Conservation (phyloP, 2,329 filamentous ascomycete genomes). For the Cryphonectria japonica region DNA sequence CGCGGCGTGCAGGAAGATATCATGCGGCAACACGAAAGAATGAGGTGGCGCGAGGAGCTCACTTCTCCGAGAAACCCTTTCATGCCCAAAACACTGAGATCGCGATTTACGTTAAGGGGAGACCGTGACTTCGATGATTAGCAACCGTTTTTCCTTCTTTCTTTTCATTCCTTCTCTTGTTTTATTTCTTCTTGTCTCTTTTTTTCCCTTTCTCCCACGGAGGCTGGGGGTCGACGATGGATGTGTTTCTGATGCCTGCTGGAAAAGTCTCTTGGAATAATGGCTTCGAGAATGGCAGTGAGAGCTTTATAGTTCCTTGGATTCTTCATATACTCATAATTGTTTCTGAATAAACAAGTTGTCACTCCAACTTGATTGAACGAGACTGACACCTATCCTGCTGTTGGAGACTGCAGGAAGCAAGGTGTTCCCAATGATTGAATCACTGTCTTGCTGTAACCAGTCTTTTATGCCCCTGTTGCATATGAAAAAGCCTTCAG, state of each 20-base stretch:
- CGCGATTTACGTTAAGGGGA: neutral
- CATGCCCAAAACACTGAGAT: neutral
- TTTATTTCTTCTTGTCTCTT: neutral
- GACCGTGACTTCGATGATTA: neutral
- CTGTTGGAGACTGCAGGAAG: too few relatives aligned
- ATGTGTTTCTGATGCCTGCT: neutral
- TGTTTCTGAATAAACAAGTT: neutral
- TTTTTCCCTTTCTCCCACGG: neutral
- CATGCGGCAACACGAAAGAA: slow-evolving; percentile 1
- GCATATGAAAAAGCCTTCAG: neutral
- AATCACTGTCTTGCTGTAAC: neutral
- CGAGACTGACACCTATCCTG: too few relatives aligned
- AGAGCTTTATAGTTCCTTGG: neutral
- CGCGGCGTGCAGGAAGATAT: slow-evolving; percentile 19
- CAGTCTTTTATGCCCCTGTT: neutral
- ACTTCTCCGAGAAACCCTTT: slow-evolving; percentile 3
- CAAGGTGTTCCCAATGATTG: neutral
- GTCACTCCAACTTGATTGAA: neutral
- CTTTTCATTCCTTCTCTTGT: neutral
- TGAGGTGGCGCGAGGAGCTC: slow-evolving; percentile 1
- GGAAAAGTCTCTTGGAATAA: neutral
- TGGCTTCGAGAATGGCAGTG: neutral
- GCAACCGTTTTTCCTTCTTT: neutral
- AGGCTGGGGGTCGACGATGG: neutral
- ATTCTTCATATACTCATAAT: neutral